phyloP scores from a whole-genome alignment of 345 rosid species.

The Microcos paniculata region DNA sequence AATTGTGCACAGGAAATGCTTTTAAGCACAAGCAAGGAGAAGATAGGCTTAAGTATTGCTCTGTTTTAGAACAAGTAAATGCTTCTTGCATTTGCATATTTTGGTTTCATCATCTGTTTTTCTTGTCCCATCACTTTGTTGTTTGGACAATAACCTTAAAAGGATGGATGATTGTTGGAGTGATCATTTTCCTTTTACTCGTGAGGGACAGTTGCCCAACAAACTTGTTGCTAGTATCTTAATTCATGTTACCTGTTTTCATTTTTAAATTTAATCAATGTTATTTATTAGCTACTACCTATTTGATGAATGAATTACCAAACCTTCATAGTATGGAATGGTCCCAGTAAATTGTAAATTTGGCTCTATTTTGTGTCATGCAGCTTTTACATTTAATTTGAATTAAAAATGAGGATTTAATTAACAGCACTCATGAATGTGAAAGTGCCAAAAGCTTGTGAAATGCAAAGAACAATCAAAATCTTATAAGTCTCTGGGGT shows the following conservation, averaged over 20 bases:
- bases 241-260: not conserved
- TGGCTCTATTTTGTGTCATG: no score
- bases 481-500: no score
- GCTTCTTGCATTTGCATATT: slow-evolving; percentile 20
- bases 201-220: slow-evolving; percentile 17
- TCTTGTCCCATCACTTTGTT: not conserved
- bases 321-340: no score
- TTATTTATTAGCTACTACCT: not conserved
- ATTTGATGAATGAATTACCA: not conserved
- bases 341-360: no score
- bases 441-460: no score
- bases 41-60: not conserved
- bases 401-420: no score
- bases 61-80: slow-evolving; percentile 12
- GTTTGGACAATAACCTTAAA: slow-evolving; percentile 22
- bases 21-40: slow-evolving; percentile 25
- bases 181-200: slow-evolving; percentile 6
- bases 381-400: no score
- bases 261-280: not conserved
- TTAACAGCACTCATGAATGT: no score
- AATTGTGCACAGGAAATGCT: slow-evolving; percentile 61
- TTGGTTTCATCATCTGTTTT: slow-evolving; percentile 10
- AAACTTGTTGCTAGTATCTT: not conserved
- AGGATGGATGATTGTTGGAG: slow-evolving; percentile 11
- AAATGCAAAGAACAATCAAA: no score